Base-by-base conservation (phyloP, 2,329 filamentous ascomycete genomes). In the Fusarium compactum region DNA sequence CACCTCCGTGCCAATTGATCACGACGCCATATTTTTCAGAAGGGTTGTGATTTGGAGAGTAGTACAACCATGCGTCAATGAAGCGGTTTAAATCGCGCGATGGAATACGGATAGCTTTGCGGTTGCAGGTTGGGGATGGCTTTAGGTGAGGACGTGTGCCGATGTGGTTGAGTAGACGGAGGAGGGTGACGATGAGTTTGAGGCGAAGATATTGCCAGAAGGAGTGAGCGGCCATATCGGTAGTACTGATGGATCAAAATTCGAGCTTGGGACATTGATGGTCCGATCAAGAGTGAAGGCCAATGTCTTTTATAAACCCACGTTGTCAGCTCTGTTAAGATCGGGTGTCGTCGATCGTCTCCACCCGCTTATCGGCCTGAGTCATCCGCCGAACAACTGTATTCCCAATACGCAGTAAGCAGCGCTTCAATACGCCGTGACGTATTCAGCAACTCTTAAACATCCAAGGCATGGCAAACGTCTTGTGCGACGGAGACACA, bases 1-100 rank as follows among this genome's bases (percentile, higher is more conserved):
- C 80, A 22, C 81, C 76, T 16, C 80, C 80, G 29, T 78, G 73
- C 55, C 77, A 82, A 54, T 82, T 83, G 25, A 70, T 47, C 12
- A 83, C 62, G 0, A 82, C 71, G 9, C 78, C 74, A 3, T 18
- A 18, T 3, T 44, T 38, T 1, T 14, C 12, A 1, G 1, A 18
- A 1, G 53, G 27, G 18, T 64, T 41, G 8, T 65, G 56, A 11
- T 54, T 44, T 2, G 46, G 51, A 0, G 70, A 73, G 8, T 70
- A 61, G 54, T 80, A 79, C 6, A 79, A n/a, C 69, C 77, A 78
- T 0, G 70, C 74, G 1, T 70, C 59, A 22, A 80, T 77, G 32
- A 69, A 74, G 12, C 76, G 75, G 2, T 67, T 70, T 0, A 56
- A 47, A 14, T 78, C 68, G 3, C 77, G 77, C 0, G 76, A 77